A percentile compares a stretch with the other conserved stretches of the same genome.
Conservation (phyloP, 2,329 filamentous ascomycete genomes). For the Aspergillus tubingensis region DNA sequence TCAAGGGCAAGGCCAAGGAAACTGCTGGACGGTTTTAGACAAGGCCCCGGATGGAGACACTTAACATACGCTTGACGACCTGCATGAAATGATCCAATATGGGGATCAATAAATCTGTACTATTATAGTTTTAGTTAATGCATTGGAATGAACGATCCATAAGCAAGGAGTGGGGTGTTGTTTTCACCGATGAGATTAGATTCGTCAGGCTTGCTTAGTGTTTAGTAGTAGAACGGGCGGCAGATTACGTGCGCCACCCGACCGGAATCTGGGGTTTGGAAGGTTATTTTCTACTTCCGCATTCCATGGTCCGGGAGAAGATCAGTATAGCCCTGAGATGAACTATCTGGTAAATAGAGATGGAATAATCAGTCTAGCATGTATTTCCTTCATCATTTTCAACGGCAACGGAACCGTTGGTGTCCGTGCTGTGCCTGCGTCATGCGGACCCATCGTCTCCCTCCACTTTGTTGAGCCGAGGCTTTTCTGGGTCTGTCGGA, state of each 20-base stretch:
- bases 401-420: not conserved
- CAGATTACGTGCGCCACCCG: not conserved
- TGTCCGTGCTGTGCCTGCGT: not conserved
- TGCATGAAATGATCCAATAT: not conserved
- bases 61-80: not conserved
- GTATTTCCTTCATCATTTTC: not conserved
- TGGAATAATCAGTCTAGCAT: not conserved
- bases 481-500: not conserved
- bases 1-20: conserved; percentile 30
- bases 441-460: not conserved
- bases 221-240: not conserved
- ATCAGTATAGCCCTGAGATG: not conserved
- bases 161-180: not conserved
- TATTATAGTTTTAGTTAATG: not conserved
- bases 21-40: conserved; percentile 15
- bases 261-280: not conserved
- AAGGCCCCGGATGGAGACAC: not conserved
- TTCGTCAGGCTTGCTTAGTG: not conserved
- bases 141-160: not conserved
- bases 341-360: not conserved
- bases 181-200: not conserved
- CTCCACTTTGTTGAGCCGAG: not conserved
- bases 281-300: not conserved
- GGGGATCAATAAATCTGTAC: not conserved
- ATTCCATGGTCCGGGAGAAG: not conserved